Base-by-base conservation (phyloP, 2,329 filamentous ascomycete genomes). In the Fusarium sp. region DNA sequence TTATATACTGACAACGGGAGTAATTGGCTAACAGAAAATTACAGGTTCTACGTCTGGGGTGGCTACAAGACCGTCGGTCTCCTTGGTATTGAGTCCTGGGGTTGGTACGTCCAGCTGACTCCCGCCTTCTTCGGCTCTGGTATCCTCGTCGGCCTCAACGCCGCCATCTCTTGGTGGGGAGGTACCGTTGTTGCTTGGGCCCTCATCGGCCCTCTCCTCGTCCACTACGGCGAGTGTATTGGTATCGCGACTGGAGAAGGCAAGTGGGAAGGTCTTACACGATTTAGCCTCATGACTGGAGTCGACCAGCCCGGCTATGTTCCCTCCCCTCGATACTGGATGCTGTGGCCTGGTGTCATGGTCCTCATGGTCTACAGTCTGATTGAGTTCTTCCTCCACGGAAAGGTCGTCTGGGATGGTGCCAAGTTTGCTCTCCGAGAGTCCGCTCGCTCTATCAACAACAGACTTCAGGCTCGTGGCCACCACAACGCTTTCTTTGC, bases 71-170 rank as follows among this genome's bases (percentile, higher is more conserved):
- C 84, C 65, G 75, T 76, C 17, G 85, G 85, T 1, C 79, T 88
- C 31, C 58, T 73, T 22, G 80, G 81, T 45, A 82, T 86, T 19
- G 87, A 89, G 76, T 88, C 84, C 76, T 90, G 88, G 88, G 86
- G 86, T 14, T 90, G 87, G 88, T 81, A 85, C 66, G 80, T 88
- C 45, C 87, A 89, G 68, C 84, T 83, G 69, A 89, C 87, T 0
- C 87, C 87, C 0, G 88, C 87, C 36, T 89, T 89, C 77, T 87
- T 89, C 64, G 87, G 87, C 7, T 89, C 80, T 19, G 80, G 80
- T n/a, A 79, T 82, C n/a, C 82, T 83, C 17, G 87, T 84, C 26
- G 79, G 79, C 56, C 82, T 82, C 63, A 90, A 89, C 75, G 83
- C 86, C 17, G 84, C 86, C 24, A 72, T 87, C 57, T 89, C 87